Evolutionary conservation across 2,329 filamentous ascomycete genomes (phyloP), one percentile per base, ranked within the genome.

Genomic region (Cadophora luteo-olivacea): DNA sequence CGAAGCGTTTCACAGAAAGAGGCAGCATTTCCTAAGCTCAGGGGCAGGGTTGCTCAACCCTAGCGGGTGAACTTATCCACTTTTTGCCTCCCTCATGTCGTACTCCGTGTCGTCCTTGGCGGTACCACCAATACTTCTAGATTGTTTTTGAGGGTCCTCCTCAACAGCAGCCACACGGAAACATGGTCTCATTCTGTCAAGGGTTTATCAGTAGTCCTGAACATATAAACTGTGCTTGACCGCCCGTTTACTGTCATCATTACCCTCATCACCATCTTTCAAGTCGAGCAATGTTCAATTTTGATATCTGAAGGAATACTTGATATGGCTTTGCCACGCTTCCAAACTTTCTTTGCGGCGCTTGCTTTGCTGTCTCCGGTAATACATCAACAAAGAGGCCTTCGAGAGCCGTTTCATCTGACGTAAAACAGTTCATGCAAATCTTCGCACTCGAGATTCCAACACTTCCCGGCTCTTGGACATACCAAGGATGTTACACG

Each of bases 401-500:
- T 12, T 24, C 14, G 45, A 52, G 36, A 19, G 12, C 1, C 8
- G 16, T 14, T 7, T 16, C 9, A 7, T 19, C 52, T 55, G 7
- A 55, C 2, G 11, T 16, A 55, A n/a, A 32, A 49, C 9, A 61
- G 58, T 49, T 61, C 58, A 49, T 61, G 22, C 58, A 38, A 11
- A 49, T 48, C 19, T 29, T 49, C 4, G 54, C 38, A 11, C 63
- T 65, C 29, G 63, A 49, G 2, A n/a, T 65, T 33, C 63, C 68
- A 36, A 62, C 57, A 16, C 67, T 75, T 24, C 74, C 73, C 3
- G 71, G 71, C 24, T 70, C 68, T 38, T 75, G 74, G 74, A 69
- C 63, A 45, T 76, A 74, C 41, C 69, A 72, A 69, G 73, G 73
- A 64, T 76, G 74, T 61, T 74, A 72, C 25, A 52, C 33, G 68